These are phyloP conservation scores for Candida namnaoensis DNA, from an alignment of 805 yeast genomes.

Conservation along the genomic window DNA sequence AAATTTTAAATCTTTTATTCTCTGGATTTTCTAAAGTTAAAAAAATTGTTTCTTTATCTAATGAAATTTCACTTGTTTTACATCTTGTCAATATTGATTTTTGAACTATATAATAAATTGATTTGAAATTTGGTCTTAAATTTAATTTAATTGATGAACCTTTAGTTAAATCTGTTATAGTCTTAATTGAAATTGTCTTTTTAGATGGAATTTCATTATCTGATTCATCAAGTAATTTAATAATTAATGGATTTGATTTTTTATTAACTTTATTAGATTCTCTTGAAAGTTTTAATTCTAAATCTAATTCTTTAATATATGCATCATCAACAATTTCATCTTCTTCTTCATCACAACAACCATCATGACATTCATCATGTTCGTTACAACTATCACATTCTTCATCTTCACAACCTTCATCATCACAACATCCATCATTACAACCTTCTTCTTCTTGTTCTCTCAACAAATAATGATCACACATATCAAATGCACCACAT, in stretches of 20 bases:
- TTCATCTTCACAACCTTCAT: constrained; percentile 4
- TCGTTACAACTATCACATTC: constrained; percentile 7
- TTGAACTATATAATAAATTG: too few relatives aligned
- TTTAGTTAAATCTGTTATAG: too few relatives aligned
- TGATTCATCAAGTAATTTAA: too few relatives aligned
- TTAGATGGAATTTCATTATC: too few relatives aligned
- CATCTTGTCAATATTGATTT: too few relatives aligned
- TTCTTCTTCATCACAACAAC: not conserved
- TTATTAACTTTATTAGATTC: not conserved
- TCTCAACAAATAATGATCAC: constrained; percentile 26
- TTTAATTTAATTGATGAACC: too few relatives aligned
- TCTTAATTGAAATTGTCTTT: too few relatives aligned
- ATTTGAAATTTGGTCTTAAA: too few relatives aligned
- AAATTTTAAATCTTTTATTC: too few relatives aligned
- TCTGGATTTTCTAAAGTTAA: too few relatives aligned
- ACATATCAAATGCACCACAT: constrained; percentile 38
- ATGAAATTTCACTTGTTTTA: too few relatives aligned
- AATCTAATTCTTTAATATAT: not conserved
- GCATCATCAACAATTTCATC: not conserved
- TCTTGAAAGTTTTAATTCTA: not conserved
- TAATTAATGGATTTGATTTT: not conserved
- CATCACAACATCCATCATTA: constrained; percentile 7
- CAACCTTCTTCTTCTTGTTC: constrained; percentile 1
- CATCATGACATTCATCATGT: not conserved
- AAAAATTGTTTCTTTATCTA: too few relatives aligned